Base-by-base conservation (phyloP, 441 rosid genomes). In the Erodium texanum region DNA sequence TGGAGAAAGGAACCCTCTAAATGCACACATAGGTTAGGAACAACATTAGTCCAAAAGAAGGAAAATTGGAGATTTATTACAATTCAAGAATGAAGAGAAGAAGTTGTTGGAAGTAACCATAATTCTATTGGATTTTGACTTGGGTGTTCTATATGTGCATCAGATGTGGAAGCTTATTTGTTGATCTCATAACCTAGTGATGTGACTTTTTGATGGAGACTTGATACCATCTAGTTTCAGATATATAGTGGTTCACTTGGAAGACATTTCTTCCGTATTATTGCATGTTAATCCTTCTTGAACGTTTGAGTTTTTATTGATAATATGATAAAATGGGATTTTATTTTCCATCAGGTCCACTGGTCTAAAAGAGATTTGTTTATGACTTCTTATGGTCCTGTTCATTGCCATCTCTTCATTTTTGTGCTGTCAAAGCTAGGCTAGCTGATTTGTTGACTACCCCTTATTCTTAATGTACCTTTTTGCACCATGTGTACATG, bases 401-500 rank as follows among this genome's bases (percentile, higher is more conserved):
- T 59, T 22, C 32, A 24, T 15, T 23, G 64, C 7, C 63, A 20
- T 23, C 16, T 59, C 64, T 22, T 23, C 7, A 11, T 59, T 22
- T 59, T 59, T 24, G 58, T 50, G 19, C n/a, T 22, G n/a, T 59
- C 64, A 59, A 59, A 59, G 16, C 64, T 59, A 59, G 24, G 7
- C 20, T 10, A 54, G 7, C 58, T 50, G 58, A 50, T 50, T 15
- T 50, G 7, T 24, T 34, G 61, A 54, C 62, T 67, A 24, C 20
- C 48, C 32, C 1, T 15, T 20, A 12, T 19, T 38, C 62, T 19
- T 58, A 58, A 58, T 58, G 12, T 22, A 15, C 62, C 62, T 58
- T 58, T 50, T 19, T 58, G 62, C 62, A 58, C 62, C 62, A 56
- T 56, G 14, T 20, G 24, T 56, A 24, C 24, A 20, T 10, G 12